Evolutionary conservation across 2,329 filamentous ascomycete species (phyloP).

Genomic region (Juglanconis oblonga): DNA sequence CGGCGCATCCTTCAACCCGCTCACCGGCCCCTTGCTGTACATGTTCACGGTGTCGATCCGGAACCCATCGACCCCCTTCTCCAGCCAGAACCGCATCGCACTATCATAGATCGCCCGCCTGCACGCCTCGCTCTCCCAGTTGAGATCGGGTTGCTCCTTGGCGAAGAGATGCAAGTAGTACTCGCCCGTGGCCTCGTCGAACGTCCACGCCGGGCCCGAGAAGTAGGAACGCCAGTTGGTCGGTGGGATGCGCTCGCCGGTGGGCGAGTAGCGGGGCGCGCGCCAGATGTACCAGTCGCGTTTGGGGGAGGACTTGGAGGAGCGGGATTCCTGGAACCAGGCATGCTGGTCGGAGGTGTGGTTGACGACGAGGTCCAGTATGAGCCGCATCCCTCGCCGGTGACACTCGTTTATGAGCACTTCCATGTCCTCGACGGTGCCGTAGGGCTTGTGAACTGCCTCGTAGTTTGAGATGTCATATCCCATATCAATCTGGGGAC

Average conservation of each 20-base stretch:
- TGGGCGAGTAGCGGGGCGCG: constrained; percentile 35
- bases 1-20: constrained; percentile 55
- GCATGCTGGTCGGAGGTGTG: constrained; percentile 70
- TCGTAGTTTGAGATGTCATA: constrained; percentile 68
- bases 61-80: constrained; percentile 70
- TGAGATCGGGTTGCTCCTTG: constrained; percentile 76
- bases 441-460: constrained; percentile 59
- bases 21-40: constrained; percentile 54
- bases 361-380: constrained; percentile 76
- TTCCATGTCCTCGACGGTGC: constrained; percentile 64
- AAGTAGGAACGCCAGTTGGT: constrained; percentile 73
- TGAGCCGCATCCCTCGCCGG: constrained; percentile 62
- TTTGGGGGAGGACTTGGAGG: constrained; percentile 59
- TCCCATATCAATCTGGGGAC: constrained; percentile 48
- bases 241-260: constrained; percentile 64
- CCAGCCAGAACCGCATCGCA: constrained; percentile 76
- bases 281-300: constrained; percentile 67
- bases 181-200: constrained; percentile 68
- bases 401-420: constrained; percentile 58
- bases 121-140: constrained; percentile 72
- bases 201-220: constrained; percentile 63
- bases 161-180: constrained; percentile 78
- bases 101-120: constrained; percentile 68
- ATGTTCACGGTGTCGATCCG: constrained; percentile 74
- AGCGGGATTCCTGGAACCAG: constrained; percentile 68